These are phyloP conservation scores for Colletotrichum sidae DNA, from an alignment of 2,329 filamentous ascomycete genomes.

Conservation along the genomic window DNA sequence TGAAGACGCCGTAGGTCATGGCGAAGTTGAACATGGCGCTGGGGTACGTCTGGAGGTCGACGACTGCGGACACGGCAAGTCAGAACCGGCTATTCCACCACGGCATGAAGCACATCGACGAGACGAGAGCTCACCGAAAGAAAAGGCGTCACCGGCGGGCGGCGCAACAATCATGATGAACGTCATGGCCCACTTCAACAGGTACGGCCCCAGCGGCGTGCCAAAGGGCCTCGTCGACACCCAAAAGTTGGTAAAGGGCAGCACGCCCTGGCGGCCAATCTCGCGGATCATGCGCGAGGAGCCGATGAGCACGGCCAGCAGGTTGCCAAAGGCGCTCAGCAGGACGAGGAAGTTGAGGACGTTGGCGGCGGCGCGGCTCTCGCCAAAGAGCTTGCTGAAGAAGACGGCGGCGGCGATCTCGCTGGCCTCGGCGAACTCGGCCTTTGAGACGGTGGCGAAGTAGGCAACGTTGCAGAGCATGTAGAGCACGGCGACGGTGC, in stretches of 20 bases:
- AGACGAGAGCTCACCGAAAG: conserved; percentile 58
- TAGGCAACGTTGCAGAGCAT: conserved; percentile 71
- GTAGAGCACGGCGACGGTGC: conserved; percentile 65
- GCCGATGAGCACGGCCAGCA: conserved; percentile 66
- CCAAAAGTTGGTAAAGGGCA: conserved; percentile 72
- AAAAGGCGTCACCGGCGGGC: conserved; percentile 73
- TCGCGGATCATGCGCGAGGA: conserved; percentile 69
- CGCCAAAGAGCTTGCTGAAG: conserved; percentile 69
- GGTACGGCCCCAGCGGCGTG: conserved; percentile 70
- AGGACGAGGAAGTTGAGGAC: conserved; percentile 69
- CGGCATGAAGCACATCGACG: not conserved
- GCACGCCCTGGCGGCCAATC: conserved; percentile 70
- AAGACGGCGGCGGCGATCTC: conserved; percentile 68
- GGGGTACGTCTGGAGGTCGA: conserved; percentile 70
- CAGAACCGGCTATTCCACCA: not conserved
- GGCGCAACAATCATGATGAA: conserved; percentile 70
- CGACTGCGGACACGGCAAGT: conserved; percentile 52
- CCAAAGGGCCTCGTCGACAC: conserved; percentile 72
- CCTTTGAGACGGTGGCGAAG: conserved; percentile 65
- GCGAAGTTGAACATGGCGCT: conserved; percentile 66
- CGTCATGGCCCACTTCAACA: conserved; percentile 68
- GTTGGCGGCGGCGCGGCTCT: conserved; percentile 54
- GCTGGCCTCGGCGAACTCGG: conserved; percentile 63
- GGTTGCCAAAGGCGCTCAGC: conserved; percentile 68
- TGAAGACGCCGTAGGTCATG: conserved; percentile 67